Evolutionary conservation across 352 stramenopile species (phyloP).

Genomic region (Aphanomyces stellatus): DNA sequence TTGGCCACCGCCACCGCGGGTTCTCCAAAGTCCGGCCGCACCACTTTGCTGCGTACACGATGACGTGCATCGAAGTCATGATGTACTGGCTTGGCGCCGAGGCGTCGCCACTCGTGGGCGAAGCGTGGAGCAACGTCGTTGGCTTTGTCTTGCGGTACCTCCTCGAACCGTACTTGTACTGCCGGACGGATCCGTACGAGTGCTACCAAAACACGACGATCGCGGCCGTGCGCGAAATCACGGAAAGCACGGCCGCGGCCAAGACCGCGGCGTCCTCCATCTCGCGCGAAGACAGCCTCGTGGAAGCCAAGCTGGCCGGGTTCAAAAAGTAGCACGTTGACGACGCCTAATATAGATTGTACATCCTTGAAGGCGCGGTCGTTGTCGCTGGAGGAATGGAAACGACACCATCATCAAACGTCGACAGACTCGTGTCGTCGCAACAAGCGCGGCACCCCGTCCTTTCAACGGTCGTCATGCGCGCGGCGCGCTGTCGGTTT

Average conservation of each 20-base stretch:
- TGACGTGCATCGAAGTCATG: slow-evolving; percentile 6
- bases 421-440: no score
- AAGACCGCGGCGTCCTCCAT: neutral
- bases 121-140: slow-evolving; percentile 7
- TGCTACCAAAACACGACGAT: slow-evolving; percentile 18
- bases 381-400: no score
- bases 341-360: no score
- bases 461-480: no score
- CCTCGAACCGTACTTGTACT: slow-evolving; percentile 3
- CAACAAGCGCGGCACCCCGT: no score
- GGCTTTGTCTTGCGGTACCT: slow-evolving; percentile 11
- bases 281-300: neutral
- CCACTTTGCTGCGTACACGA: slow-evolving; percentile 11
- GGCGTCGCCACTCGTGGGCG: neutral
- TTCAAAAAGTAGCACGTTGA: no score
- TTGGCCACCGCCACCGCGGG: slow-evolving; percentile 4
- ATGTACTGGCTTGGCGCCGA: slow-evolving; percentile 16
- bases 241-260: neutral
- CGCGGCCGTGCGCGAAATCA: slow-evolving; percentile 12
- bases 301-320: no score
- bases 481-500: no score
- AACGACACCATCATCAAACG: no score
- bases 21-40: slow-evolving; percentile 6
- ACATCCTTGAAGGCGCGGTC: no score
- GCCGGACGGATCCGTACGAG: slow-evolving; percentile 11